Evolutionary conservation across 805 yeast genomes (phyloP).

Genomic region (Candida insectorum): DNA sequence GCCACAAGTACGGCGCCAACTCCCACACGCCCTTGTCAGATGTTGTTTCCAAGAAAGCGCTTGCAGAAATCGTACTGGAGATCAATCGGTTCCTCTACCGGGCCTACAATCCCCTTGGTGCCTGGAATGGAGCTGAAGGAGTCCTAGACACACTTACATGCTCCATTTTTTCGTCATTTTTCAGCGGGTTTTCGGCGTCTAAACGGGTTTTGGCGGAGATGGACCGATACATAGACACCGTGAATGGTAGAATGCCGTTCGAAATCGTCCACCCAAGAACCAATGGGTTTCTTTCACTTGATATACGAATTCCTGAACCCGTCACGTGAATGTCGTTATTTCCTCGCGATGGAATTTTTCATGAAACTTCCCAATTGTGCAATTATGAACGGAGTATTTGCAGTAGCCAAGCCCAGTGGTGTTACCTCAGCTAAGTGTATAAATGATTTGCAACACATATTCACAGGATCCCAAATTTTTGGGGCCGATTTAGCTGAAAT

Average conservation of each 20-base stretch:
- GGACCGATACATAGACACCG: slow-evolving; percentile 29
- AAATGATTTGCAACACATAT: slow-evolving; percentile 57
- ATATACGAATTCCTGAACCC: slow-evolving; percentile 47
- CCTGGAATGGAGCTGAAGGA: slow-evolving; percentile 29
- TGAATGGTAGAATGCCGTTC: slow-evolving; percentile 14
- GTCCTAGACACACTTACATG: slow-evolving; percentile 40
- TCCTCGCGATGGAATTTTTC: no score
- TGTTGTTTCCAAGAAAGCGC: slow-evolving; percentile 30
- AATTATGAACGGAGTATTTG: slow-evolving; percentile 87
- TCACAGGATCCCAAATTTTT: slow-evolving; percentile 60
- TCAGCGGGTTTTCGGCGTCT: no score
- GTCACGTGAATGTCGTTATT: slow-evolving; percentile 34
- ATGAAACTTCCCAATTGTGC: background rate
- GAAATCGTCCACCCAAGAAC: slow-evolving; percentile 43
- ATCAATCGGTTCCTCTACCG: slow-evolving; percentile 42
- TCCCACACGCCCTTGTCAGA: slow-evolving; percentile 47
- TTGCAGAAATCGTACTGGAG: slow-evolving; percentile 33
- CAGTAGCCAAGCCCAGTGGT: slow-evolving; percentile 86
- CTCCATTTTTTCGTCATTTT: slow-evolving; percentile 23
- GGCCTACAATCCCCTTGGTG: slow-evolving; percentile 38
- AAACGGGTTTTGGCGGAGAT: no score
- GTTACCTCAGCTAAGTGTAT: slow-evolving; percentile 75
- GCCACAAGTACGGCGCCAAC: slow-evolving; percentile 47
- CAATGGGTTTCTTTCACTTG: slow-evolving; percentile 26
- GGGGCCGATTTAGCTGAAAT: slow-evolving; percentile 50